These are phyloP conservation scores for Aspergillus oerlinghausenensis DNA, from an alignment of 2,329 filamentous ascomycete genomes.

Conservation along the genomic window DNA sequence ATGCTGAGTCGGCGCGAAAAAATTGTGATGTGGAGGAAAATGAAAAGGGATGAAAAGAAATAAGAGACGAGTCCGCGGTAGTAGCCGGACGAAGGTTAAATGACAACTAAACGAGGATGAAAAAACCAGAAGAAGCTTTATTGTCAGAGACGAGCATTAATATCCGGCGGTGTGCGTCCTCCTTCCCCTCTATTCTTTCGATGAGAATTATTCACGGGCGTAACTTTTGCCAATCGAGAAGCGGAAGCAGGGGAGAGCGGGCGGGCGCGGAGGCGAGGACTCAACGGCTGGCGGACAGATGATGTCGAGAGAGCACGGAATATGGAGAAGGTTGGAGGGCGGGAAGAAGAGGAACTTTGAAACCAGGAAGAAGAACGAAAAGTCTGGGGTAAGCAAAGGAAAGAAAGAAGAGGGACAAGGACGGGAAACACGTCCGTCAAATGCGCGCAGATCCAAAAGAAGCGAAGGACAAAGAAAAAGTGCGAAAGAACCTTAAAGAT, in stretches of 20 bases:
- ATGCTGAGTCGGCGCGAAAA: conserved; percentile 14
- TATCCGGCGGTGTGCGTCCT: not conserved
- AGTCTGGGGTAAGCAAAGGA: conserved; percentile 11
- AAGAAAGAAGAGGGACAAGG: not conserved
- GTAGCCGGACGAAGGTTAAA: not conserved
- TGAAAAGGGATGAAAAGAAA: conserved; percentile 1
- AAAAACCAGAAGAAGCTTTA: not conserved
- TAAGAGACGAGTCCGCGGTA: not conserved
- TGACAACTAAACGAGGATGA: not conserved
- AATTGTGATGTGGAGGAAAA: not conserved
- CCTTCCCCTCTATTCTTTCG: not conserved
- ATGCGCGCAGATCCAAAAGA: not conserved
- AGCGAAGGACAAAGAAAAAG: not conserved
- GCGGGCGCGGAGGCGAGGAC: conserved; percentile 12
- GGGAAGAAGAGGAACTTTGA: conserved; percentile 10
- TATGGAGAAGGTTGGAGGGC: not conserved
- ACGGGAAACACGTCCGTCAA: not conserved
- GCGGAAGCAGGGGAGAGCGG: conserved; percentile 13
- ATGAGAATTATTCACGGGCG: not conserved
- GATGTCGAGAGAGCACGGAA: not conserved
- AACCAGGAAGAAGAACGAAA: not conserved
- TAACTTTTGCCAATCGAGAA: conserved; percentile 6
- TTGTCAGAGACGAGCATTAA: not conserved
- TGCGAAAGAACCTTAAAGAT: not conserved
- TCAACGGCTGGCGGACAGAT: conserved; percentile 17